A percentile compares a stretch with the other conserved stretches of the same genome.
phyloP scores from a whole-genome alignment of 2,329 filamentous ascomycete genomes.

The Monosporascus sp. region DNA sequence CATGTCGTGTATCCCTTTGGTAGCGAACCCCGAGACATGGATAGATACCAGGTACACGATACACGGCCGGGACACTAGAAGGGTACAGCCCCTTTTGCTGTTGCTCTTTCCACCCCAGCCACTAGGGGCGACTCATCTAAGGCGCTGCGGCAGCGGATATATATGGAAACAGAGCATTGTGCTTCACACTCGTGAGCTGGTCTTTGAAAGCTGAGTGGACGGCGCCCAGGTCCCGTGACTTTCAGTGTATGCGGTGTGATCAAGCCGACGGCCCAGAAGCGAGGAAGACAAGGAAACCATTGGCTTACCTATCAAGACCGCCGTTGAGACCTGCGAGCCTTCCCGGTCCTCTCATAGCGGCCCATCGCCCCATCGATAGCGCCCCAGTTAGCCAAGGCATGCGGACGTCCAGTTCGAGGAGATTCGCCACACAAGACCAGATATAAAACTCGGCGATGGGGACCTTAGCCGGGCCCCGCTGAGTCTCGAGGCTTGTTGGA shows the following conservation, averaged over 20 bases:
- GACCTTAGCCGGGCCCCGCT: slow-evolving; percentile 34
- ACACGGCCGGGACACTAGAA: background rate
- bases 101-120: no score
- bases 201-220: slow-evolving; percentile 32
- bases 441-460: slow-evolving; percentile 73
- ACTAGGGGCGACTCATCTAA: no score
- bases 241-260: slow-evolving; percentile 39
- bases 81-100: background rate
- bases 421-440: slow-evolving; percentile 67
- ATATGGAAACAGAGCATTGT: slow-evolving; percentile 5
- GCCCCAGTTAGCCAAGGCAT: slow-evolving; percentile 88
- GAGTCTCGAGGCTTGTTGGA: slow-evolving; percentile 11
- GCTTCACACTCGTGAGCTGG: slow-evolving; percentile 28
- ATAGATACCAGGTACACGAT: background rate
- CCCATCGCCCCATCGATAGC: slow-evolving; percentile 71
- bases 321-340: slow-evolving; percentile 69
- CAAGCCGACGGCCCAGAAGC: slow-evolving; percentile 12
- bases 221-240: slow-evolving; percentile 40
- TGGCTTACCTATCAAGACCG: slow-evolving; percentile 81
- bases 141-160: no score
- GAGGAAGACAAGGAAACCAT: slow-evolving; percentile 27
- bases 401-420: slow-evolving; percentile 68
- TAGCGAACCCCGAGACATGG: background rate
- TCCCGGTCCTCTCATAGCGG: slow-evolving; percentile 68
- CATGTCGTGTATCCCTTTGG: background rate